A percentile compares a stretch with the other conserved stretches of the same genome.
Conservation (phyloP, 495 filamentous ascomycete genomes). For the Aspergillus diversus region DNA sequence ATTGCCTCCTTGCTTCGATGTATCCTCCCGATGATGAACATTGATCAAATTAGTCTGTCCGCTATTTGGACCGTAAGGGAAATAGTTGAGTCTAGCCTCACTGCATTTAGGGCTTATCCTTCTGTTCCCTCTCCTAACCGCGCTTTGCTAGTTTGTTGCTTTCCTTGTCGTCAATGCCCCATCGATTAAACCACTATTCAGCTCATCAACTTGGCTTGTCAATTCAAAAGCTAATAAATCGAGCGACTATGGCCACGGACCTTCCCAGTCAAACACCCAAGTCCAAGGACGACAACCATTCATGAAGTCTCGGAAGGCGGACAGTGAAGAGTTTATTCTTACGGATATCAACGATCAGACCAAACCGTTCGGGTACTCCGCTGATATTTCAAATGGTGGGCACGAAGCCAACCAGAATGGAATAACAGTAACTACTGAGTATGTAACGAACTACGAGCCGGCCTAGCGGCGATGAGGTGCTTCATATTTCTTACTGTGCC, state of each 20-base stretch:
- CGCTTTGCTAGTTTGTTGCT: background rate
- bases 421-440: background rate
- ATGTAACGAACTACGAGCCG: background rate
- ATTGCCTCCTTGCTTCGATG: background rate
- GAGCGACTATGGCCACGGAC: background rate
- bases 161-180: background rate
- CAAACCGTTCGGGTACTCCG: background rate
- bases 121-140: background rate
- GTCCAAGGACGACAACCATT: background rate
- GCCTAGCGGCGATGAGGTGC: background rate
- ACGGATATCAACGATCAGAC: background rate
- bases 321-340: background rate
- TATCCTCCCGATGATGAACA: background rate
- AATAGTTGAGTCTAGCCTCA: background rate
- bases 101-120: background rate
- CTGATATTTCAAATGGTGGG: background rate
- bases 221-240: background rate
- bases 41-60: background rate
- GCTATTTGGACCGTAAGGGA: conserved; percentile 1
- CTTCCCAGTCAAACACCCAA: background rate
- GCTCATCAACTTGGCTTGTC: background rate
- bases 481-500: too few species aligned
- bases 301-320: background rate
- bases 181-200: background rate
- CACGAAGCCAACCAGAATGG: background rate